Base-by-base conservation (phyloP, 805 yeast genomes). In the Saccharomycopsis sp. region DNA sequence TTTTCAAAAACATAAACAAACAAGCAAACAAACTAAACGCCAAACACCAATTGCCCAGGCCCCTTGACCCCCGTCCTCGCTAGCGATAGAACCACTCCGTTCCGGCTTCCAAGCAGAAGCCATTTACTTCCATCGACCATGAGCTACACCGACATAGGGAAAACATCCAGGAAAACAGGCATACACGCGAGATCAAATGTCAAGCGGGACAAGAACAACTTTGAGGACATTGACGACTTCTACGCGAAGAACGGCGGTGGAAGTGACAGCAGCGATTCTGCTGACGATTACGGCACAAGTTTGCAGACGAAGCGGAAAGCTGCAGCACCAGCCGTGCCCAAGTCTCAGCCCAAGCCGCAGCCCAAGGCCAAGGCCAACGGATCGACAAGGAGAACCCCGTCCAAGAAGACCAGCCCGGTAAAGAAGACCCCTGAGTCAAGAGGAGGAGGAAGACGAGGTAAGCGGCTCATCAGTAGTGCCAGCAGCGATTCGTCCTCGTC, bases 181-280 rank as follows among this genome's bases (percentile, higher is more conserved):
- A 58, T 77, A 13, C 59, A 59, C 39, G 72, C 72, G 6, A 67
- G 62, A 34, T 59, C 59, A 18, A 63, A 66, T 44, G 59, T 79
- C 23, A 61, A 62, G 32, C 68, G 70, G 50, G 82, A 79, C 54
- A 66, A 67, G 36, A 69, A 75, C 50, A 73, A 79, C 20, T 70
- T 80, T 73, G 88, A 80, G 51, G 80, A 76, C 50, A 54, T 80
- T 12, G 78, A 76, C 48, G 86, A 78, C 42, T 80, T 79, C 55
- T 80, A 79, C 40, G 35, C 22, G 13, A 67, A 65, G 34, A 81
- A 75, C 38, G 76, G 71, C 15, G 63, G 58, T 9, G 21, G 16
- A n/a, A 19, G 57, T 56, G 12, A 52, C 30, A 9, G 37, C 27
- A 19, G 29, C n/a, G 9, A 36, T 13, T 8, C 25, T 18, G 6